These are phyloP conservation scores for Boletellus deceptivus DNA, from an alignment of 1,284 basidiomycete species.

Conservation along the genomic window DNA sequence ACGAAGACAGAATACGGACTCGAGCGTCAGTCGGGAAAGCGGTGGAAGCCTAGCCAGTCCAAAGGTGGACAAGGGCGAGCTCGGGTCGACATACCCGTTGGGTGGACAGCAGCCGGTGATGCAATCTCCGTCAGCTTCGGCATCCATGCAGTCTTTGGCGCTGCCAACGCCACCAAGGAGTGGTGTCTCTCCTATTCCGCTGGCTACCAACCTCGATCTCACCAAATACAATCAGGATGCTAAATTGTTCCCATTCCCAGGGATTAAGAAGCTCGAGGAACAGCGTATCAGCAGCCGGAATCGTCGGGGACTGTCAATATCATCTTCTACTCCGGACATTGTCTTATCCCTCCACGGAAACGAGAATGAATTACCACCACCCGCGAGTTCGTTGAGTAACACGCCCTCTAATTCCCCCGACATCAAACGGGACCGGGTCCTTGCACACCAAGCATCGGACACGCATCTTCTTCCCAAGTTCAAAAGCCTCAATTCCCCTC, in stretches of 20 bases:
- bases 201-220: constrained; percentile 58
- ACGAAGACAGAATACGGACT: constrained; percentile 63
- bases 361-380: constrained; percentile 40
- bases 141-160: constrained; percentile 58
- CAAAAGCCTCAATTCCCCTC: constrained; percentile 38
- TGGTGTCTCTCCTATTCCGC: constrained; percentile 67
- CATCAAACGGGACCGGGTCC: constrained; percentile 51
- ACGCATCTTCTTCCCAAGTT: constrained; percentile 57
- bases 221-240: constrained; percentile 62
- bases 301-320: constrained; percentile 46
- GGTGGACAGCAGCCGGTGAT: constrained; percentile 45
- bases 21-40: constrained; percentile 72
- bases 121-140: constrained; percentile 63
- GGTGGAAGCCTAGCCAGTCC: constrained; percentile 62
- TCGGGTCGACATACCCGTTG: constrained; percentile 40
- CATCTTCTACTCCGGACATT: constrained; percentile 64
- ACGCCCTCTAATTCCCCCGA: constrained; percentile 55
- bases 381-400: constrained; percentile 47
- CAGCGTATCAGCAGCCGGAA: constrained; percentile 56
- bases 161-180: constrained; percentile 52
- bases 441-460: constrained; percentile 70
- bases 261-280: constrained; percentile 74
- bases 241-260: constrained; percentile 89
- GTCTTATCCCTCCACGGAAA: constrained; percentile 47
- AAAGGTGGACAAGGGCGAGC: constrained; percentile 54